Conservation (phyloP, 2,329 filamentous ascomycete species). For the Hirsutella minnesotensis region DNA sequence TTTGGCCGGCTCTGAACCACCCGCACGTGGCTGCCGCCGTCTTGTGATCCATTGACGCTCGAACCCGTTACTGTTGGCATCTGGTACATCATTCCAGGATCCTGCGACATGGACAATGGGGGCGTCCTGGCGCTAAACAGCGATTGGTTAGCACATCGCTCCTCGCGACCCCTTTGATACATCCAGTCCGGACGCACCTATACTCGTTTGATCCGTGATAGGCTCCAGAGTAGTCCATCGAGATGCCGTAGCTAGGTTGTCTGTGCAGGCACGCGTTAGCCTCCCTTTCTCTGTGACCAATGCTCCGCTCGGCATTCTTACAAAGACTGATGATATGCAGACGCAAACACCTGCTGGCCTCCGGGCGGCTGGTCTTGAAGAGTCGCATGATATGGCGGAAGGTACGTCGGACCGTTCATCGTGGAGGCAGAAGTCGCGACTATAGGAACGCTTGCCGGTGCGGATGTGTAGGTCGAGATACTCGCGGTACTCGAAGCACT, state of each 20-base stretch:
- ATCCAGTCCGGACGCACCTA: slow-evolving; percentile 18
- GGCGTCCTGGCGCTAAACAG: slow-evolving; percentile 24
- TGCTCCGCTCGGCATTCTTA: slow-evolving; percentile 14
- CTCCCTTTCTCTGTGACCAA: no score
- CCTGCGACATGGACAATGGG: slow-evolving; percentile 24
- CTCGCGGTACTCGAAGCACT: slow-evolving; percentile 29
- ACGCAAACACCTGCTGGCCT: slow-evolving; percentile 20
- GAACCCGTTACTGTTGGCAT: slow-evolving; percentile 25
- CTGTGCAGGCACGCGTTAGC: neutral
- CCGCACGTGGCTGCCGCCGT: slow-evolving; percentile 40
- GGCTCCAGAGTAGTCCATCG: slow-evolving; percentile 29
- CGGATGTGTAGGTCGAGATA: slow-evolving; percentile 39
- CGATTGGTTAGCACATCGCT: no score
- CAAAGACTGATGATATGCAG: slow-evolving; percentile 24
- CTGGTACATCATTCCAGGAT: slow-evolving; percentile 31
- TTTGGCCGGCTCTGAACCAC: slow-evolving; percentile 74
- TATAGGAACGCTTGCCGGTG: slow-evolving; percentile 36
- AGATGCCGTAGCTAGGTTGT: slow-evolving; percentile 27
- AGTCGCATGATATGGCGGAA: slow-evolving; percentile 37
- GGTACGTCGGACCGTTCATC: slow-evolving; percentile 29
- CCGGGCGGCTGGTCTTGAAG: slow-evolving; percentile 30
- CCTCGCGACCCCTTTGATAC: neutral
- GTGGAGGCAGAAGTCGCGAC: slow-evolving; percentile 36
- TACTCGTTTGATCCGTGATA: slow-evolving; percentile 24
- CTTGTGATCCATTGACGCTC: slow-evolving; percentile 20